phyloP scores from a whole-genome alignment of 306 rosid genomes.

The Acacia acuminata region DNA sequence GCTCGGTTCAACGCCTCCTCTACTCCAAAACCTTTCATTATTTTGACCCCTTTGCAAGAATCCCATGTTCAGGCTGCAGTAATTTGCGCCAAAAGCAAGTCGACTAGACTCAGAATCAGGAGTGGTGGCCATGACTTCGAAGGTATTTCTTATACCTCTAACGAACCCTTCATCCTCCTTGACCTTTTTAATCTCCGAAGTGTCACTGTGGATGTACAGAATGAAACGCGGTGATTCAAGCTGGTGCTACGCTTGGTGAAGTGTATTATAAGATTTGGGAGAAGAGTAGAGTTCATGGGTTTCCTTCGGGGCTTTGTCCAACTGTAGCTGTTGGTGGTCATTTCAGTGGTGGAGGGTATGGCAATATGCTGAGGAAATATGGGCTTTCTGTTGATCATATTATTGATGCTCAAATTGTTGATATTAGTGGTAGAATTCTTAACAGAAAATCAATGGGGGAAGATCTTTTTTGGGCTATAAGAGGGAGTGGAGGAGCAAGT shows the following conservation, averaged over 20 bases:
- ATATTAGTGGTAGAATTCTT: constrained; percentile 51
- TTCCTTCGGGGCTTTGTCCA: constrained; percentile 82
- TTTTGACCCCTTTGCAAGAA: constrained; percentile 27
- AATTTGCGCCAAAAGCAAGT: constrained; percentile 23
- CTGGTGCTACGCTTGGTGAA: constrained; percentile 44
- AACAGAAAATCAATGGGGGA: constrained; percentile 74
- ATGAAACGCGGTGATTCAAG: constrained; percentile 26
- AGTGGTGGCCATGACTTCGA: constrained; percentile 53
- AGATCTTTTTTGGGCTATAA: constrained; percentile 84
- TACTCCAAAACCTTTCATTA: constrained; percentile 34
- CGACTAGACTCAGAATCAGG: constrained; percentile 32
- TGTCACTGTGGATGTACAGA: constrained; percentile 25
- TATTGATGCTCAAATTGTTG: constrained; percentile 61
- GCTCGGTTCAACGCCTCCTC: constrained; percentile 44
- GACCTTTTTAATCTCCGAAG: constrained; percentile 36
- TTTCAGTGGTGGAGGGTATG: constrained; percentile 83
- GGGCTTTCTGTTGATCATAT: constrained; percentile 69
- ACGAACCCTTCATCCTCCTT: constrained; percentile 33
- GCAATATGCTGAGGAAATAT: constrained; percentile 67
- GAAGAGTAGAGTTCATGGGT: constrained; percentile 49
- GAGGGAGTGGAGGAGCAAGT: constrained; percentile 83
- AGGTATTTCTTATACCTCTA: constrained; percentile 37
- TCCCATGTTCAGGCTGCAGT: constrained; percentile 40
- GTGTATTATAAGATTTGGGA: constrained; percentile 41
- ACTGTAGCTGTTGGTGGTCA: constrained; percentile 82